Base-by-base conservation (phyloP, 495 filamentous ascomycete species). In the Hypoxylon intermedium region DNA sequence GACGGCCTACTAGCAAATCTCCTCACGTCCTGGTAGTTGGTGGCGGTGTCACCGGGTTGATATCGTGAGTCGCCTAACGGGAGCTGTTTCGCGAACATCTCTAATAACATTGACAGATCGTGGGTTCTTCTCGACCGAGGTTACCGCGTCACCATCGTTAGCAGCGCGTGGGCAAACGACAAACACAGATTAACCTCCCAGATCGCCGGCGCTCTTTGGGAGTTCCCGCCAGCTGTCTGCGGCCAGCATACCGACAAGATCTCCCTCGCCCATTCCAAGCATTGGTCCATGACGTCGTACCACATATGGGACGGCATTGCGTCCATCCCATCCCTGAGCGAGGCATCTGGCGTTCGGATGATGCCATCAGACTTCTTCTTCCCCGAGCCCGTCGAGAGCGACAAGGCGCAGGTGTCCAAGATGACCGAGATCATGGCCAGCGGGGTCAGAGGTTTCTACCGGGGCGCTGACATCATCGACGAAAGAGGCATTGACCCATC, bases 141-240 rank as follows among this genome's bases (percentile, higher is more conserved):
- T 28, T 81, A 79, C 67, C 67, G 68, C 9, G 80, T 82, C 41
- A 82, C 78, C 9, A 69, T 83, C 23, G 45, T 82, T 21, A 72
- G 79, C 20, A 76, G 70, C 37, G 69, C 77, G 28, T 83, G 78
- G 77, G 76, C 68, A 12, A 73, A 53, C 36, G 51, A 65, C 19
- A 51, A 69, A 16, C 63, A 73, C 33, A 76, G 79, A 5, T 66
- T 83, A 12, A 81, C 80, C 7, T 82, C 80, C 5, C 80, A 83
- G 54, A 75, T 80, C 19, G 75, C 76, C 3, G 80, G 78, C 7
- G 79, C 80, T 2, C 69, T 83, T 1, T 83, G 80, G 80, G 78
- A 83, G 54, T 78, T 67, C 47, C 80, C 79, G 0, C 77, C 80
- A 0, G 75, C 75, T 0, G 74, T 74, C 1, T 83, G 80, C 54